Percentiles rank a stretch among this genome's conserved stretches.
Conservation (phyloP, 208 protist genomes). For the Trypanosoma boissoni region DNA sequence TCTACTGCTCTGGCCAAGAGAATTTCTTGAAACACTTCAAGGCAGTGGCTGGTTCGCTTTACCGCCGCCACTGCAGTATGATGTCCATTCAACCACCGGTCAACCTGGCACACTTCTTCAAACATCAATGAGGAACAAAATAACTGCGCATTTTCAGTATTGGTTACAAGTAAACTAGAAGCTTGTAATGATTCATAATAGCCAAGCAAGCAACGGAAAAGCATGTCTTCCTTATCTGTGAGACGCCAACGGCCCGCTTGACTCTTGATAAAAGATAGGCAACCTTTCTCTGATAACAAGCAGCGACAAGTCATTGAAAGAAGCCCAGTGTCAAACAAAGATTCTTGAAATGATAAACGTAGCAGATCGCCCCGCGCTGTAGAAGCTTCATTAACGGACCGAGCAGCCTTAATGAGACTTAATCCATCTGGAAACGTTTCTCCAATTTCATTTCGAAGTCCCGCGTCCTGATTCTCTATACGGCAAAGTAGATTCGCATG, state of each 20-base stretch:
- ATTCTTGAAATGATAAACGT: slow-evolving; percentile 37
- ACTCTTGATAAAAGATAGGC: slow-evolving; percentile 53
- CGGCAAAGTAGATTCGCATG: slow-evolving; percentile 68
- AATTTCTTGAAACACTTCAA: slow-evolving; percentile 84
- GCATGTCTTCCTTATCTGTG: slow-evolving; percentile 36
- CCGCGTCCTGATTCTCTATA: slow-evolving; percentile 20
- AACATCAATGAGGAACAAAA: slow-evolving; percentile 69
- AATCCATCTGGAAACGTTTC: slow-evolving; percentile 24
- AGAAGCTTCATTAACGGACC: slow-evolving; percentile 6
- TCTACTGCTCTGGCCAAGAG: slow-evolving; percentile 41
- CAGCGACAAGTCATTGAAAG: slow-evolving; percentile 64
- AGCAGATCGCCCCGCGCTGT: slow-evolving; percentile 27
- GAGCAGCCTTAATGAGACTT: slow-evolving; percentile 27
- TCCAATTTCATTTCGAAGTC: slow-evolving; percentile 29
- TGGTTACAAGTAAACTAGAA: slow-evolving; percentile 36
- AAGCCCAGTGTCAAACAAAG: slow-evolving; percentile 39
- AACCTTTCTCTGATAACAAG: slow-evolving; percentile 52
- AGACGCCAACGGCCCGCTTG: slow-evolving; percentile 35
- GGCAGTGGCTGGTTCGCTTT: slow-evolving; percentile 51
- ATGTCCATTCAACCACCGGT: slow-evolving; percentile 37
- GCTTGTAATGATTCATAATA: slow-evolving; percentile 61
- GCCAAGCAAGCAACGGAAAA: slow-evolving; percentile 57
- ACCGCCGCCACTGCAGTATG: slow-evolving; percentile 31
- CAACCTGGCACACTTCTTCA: slow-evolving; percentile 67
- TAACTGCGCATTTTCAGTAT: slow-evolving; percentile 31